A percentile compares a stretch with the other conserved stretches of the same genome.
Evolutionary conservation across 495 filamentous ascomycete genomes (phyloP).

Genomic region (Halenospora varia): DNA sequence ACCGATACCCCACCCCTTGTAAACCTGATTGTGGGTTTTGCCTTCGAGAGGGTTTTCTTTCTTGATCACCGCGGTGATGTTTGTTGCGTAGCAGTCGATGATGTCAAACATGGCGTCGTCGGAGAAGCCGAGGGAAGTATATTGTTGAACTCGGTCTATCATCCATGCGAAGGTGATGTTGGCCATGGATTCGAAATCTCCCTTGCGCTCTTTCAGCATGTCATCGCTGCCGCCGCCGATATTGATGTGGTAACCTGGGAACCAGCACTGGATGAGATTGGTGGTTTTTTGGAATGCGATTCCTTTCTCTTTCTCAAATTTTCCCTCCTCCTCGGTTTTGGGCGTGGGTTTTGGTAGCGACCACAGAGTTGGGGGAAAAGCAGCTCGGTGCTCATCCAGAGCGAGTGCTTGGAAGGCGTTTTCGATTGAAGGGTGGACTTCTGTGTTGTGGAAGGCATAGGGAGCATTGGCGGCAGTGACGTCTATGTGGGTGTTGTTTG

Average conservation of each 20-base stretch:
- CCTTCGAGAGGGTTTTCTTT: too few relatives aligned
- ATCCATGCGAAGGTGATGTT: constrained; percentile 60
- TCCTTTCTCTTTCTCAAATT: too few relatives aligned
- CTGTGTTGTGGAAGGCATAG: not conserved
- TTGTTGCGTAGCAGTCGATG: too few relatives aligned
- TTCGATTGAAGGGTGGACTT: too few relatives aligned
- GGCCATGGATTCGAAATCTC: constrained; percentile 46
- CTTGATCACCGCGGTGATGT: too few relatives aligned
- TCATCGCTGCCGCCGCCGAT: constrained; percentile 41
- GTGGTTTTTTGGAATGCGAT: not conserved
- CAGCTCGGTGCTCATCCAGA: constrained; percentile 58
- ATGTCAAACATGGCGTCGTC: too few relatives aligned
- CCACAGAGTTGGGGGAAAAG: constrained; percentile 64
- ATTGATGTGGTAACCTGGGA: constrained; percentile 61
- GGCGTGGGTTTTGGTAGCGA: constrained; percentile 36
- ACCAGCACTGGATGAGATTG: constrained; percentile 64
- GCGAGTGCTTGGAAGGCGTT: constrained; percentile 71
- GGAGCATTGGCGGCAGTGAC: too few relatives aligned
- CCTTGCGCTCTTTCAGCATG: constrained; percentile 39
- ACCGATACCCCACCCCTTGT: too few relatives aligned
- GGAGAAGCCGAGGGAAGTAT: not conserved
- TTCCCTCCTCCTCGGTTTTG: not conserved
- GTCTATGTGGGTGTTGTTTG: too few relatives aligned
- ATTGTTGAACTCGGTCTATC: constrained; percentile 5
- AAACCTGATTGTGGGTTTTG: too few relatives aligned